Evolutionary conservation across 2,329 filamentous ascomycete species (phyloP), one percentile per base, ranked within the genome.

Genomic region (Xylariales sp.): DNA sequence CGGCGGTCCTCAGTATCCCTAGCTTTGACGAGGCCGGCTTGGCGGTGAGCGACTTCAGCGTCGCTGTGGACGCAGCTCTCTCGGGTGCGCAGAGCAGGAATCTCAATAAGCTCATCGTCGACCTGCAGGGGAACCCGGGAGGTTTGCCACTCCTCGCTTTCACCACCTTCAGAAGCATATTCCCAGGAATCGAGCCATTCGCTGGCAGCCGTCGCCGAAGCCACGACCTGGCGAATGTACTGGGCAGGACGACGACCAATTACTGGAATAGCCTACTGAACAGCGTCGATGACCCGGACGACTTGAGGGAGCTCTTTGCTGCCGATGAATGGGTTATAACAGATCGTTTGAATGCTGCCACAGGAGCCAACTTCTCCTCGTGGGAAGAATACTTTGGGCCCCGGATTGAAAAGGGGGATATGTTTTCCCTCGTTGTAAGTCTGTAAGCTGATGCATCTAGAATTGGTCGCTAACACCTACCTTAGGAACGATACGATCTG

Each of bases 1-100:
- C 58, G 6, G 60, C 58, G 4, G 60, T 70, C 1, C 50, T 70
- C 8, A 66, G 62, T 35, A 61, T 68, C 25, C 65, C 65, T 1
- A 61, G 46, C 38, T 69, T 69, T 34, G 46, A 58, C 5, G 52
- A 56, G 35, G 50, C 45, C 25, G 52, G 43, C 2, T 50, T 52
- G 4, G 55, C 48, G 3, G 50, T 60, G 20, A 41, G 49, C n/a
- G 53, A 51, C 3, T 65, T 65, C 42, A 52, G 51, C 9, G 28
- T 44, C 11, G 49, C 61, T 3, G 54, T 68, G 14, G 20, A 43
- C 2, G 34, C 59, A 4, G 67, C 61, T 38, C 47, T 54, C 25
- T 32, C 39, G 9, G 41, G 42, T 2, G 42, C 38, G 2, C 11
- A 18, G 16, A 10, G 10, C 1, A 20, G 18, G 20, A 43, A 43